Percentiles rank a stretch among this genome's conserved stretches.
phyloP scores from a whole-genome alignment of 352 stramenopile species.

The Thalassiosira livingstoniorum region DNA sequence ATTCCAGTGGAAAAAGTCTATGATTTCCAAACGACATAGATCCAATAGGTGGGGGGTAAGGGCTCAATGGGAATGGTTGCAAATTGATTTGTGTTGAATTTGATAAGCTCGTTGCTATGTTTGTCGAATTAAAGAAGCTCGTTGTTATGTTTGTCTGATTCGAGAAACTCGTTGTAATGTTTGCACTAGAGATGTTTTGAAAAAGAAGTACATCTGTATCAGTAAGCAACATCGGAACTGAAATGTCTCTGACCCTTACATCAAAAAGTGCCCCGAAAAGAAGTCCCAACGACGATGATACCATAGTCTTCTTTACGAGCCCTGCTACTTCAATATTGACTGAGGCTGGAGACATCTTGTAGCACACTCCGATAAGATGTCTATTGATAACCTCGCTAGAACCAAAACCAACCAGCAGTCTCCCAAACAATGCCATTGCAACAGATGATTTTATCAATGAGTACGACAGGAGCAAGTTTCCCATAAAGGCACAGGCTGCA shows the following conservation, averaged over 20 bases:
- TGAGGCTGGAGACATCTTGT: slow-evolving; percentile 42
- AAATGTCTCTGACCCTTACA: slow-evolving; percentile 37
- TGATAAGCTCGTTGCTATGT: not conserved
- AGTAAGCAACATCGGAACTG: slow-evolving; percentile 10
- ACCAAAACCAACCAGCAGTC: slow-evolving; percentile 74
- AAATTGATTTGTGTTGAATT: slow-evolving; percentile 25
- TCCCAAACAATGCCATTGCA: slow-evolving; percentile 63
- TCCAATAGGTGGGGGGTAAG: too few relatives aligned
- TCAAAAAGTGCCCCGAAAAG: slow-evolving; percentile 64
- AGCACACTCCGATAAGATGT: slow-evolving; percentile 63
- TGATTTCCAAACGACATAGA: slow-evolving; percentile 35
- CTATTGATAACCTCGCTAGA: slow-evolving; percentile 71
- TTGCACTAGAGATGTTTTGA: not conserved
- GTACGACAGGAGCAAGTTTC: slow-evolving; percentile 71
- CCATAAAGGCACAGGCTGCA: slow-evolving; percentile 52
- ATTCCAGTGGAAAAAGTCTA: slow-evolving; percentile 51
- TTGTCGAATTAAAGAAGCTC: not conserved
- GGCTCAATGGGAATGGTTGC: slow-evolving; percentile 42
- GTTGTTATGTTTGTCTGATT: not conserved
- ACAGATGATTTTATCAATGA: slow-evolving; percentile 59
- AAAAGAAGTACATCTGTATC: not conserved
- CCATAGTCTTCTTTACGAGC: slow-evolving; percentile 55
- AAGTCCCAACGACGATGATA: slow-evolving; percentile 59
- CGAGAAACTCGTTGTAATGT: not conserved
- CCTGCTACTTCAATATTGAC: slow-evolving; percentile 67